These are phyloP conservation scores for Globisporangium acanthophoron DNA, from an alignment of 352 stramenopile genomes.

Conservation along the genomic window DNA sequence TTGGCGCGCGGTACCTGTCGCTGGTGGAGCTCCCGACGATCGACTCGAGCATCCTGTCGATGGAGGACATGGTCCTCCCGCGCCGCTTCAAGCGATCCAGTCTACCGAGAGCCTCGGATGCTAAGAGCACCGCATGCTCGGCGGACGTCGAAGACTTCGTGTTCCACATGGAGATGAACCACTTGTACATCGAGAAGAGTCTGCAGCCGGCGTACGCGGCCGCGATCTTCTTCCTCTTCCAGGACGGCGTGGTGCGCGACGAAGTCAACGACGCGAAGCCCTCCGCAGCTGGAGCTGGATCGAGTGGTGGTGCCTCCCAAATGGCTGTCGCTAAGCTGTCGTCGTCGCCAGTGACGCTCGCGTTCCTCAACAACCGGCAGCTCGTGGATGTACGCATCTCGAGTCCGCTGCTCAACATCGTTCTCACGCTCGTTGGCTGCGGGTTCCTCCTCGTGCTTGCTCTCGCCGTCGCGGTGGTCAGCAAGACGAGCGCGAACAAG, in stretches of 20 bases:
- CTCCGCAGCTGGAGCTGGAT: not conserved
- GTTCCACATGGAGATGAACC: slow-evolving; percentile 22
- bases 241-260: slow-evolving; percentile 22
- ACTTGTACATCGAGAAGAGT: slow-evolving; percentile 38
- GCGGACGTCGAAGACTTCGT: not conserved
- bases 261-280: not conserved
- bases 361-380: slow-evolving; percentile 12
- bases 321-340: accelerated
- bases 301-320: too few relatives aligned
- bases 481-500: not conserved
- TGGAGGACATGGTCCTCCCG: not conserved
- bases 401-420: slow-evolving; percentile 6
- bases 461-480: not conserved
- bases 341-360: not conserved
- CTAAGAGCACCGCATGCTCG: not conserved
- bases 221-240: slow-evolving; percentile 48
- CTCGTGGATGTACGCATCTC: slow-evolving; percentile 6
- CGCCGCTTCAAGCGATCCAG: slow-evolving; percentile 1
- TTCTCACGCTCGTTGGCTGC: slow-evolving; percentile 5
- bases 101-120: not conserved
- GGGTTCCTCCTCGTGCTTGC: slow-evolving; percentile 1
- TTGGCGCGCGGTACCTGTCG: not conserved
- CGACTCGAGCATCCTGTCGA: not conserved
- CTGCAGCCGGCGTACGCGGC: slow-evolving; percentile 37
- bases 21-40: not conserved